phyloP scores from a whole-genome alignment of 768 basidiomycete genomes.

The Leccinellum albellum region DNA sequence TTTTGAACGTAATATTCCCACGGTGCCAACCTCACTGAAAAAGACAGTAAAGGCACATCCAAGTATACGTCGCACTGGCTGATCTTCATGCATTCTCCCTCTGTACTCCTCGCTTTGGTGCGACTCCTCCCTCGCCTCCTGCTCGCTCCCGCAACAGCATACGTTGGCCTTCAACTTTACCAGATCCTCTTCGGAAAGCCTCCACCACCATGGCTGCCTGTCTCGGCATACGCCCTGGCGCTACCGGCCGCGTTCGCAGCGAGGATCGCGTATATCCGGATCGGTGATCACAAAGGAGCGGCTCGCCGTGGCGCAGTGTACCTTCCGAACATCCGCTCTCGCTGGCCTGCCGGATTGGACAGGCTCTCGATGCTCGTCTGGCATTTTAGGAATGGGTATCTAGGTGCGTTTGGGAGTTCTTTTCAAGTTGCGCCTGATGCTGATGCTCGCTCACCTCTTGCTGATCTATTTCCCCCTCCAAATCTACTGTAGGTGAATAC shows the following conservation, averaged over 20 bases:
- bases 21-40: background rate
- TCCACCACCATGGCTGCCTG: slow-evolving; percentile 10
- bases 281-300: slow-evolving; percentile 43
- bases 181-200: background rate
- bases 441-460: background rate
- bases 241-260: slow-evolving; percentile 22
- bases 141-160: slow-evolving; percentile 15
- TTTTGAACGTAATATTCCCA: background rate
- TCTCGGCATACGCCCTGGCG: slow-evolving; percentile 20
- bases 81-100: slow-evolving; percentile 15
- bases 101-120: slow-evolving; percentile 31
- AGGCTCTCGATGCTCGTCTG: slow-evolving; percentile 37
- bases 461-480: background rate
- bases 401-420: slow-evolving; percentile 32
- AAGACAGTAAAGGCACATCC: background rate
- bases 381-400: slow-evolving; percentile 44
- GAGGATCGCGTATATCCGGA: slow-evolving; percentile 39
- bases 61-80: too few species aligned
- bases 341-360: slow-evolving; percentile 44
- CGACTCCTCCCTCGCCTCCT: slow-evolving; percentile 27
- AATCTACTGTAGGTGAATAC: background rate
- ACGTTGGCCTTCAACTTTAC: slow-evolving; percentile 11
- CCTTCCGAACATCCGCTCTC: slow-evolving; percentile 37
- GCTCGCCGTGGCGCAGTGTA: slow-evolving; percentile 43
- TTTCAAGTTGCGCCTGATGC: background rate